Evolutionary conservation across 2,329 filamentous ascomycete genomes (phyloP).

Genomic region (Beauveria pseudobassiana): DNA sequence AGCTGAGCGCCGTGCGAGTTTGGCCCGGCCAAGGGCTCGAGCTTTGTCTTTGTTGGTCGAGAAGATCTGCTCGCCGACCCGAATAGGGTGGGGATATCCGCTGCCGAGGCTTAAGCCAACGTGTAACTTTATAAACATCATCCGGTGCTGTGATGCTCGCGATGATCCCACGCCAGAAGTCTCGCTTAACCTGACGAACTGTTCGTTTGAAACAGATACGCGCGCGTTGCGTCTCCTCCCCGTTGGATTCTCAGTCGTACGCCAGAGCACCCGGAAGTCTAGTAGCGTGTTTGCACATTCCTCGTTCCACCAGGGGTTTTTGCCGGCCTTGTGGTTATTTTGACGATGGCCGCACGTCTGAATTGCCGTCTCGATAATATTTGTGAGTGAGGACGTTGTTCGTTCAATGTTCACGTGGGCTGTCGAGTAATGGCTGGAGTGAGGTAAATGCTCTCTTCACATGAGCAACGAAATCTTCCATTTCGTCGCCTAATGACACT

Average conservation of each 20-base stretch:
- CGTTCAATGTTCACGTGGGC: neutral
- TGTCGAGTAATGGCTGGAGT: neutral
- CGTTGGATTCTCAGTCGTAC: neutral
- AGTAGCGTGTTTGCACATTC: neutral
- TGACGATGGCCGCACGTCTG: neutral
- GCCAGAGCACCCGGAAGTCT: neutral
- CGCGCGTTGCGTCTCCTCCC: neutral
- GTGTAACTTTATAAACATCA: neutral
- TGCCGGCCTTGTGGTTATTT: neutral
- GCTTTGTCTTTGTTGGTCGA: constrained; percentile 13
- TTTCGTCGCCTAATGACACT: neutral
- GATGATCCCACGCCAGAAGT: neutral
- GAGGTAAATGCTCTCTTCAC: neutral
- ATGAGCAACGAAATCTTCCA: neutral
- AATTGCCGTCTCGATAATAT: neutral
- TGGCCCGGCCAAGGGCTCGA: constrained; percentile 13
- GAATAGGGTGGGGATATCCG: neutral
- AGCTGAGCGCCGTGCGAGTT: constrained; percentile 12
- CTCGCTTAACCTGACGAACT: neutral
- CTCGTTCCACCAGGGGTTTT: constrained; percentile 6
- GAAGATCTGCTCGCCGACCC: neutral
- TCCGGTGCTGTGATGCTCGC: neutral
- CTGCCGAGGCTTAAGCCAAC: neutral
- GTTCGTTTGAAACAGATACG: neutral
- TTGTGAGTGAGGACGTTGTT: neutral